These are phyloP conservation scores for Byssothecium circinans DNA, from an alignment of 2,329 filamentous ascomycete genomes.

Conservation along the genomic window DNA sequence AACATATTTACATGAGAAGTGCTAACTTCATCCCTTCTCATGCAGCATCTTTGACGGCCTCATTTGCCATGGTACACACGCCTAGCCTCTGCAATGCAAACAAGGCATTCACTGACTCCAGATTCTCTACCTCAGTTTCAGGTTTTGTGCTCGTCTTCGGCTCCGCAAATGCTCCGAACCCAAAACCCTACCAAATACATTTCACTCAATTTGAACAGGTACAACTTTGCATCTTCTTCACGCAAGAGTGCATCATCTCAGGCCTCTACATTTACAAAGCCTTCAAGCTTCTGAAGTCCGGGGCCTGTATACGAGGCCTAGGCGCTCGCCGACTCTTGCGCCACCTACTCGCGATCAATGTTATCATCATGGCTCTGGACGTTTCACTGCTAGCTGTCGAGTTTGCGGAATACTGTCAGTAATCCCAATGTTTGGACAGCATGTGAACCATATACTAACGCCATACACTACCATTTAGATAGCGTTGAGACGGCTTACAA, in stretches of 20 bases:
- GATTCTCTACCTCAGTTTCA: conserved; percentile 31
- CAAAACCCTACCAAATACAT: conserved; percentile 5
- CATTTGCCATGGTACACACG: conserved; percentile 39
- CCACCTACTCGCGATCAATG: conserved; percentile 42
- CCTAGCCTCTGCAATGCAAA: too few species aligned
- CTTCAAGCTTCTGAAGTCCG: conserved; percentile 41
- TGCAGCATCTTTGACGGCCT: conserved; percentile 30
- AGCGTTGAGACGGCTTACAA: conserved; percentile 37
- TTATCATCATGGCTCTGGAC: conserved; percentile 44
- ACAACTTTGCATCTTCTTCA: conserved; percentile 44
- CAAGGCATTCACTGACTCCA: too few species aligned
- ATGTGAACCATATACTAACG: too few species aligned
- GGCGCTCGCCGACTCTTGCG: conserved; percentile 14
- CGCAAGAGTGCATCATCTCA: conserved; percentile 41
- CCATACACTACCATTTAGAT: too few species aligned
- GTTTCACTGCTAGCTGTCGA: conserved; percentile 42
- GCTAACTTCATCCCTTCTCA: too few species aligned
- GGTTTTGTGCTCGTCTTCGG: conserved; percentile 58
- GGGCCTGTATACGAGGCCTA: conserved; percentile 4
- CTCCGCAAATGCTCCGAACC: conserved; percentile 33
- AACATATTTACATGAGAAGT: too few species aligned
- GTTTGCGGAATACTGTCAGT: conserved; percentile 32
- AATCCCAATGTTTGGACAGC: too few species aligned
- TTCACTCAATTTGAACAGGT: conserved; percentile 41
- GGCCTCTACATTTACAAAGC: conserved; percentile 56